Base-by-base conservation (phyloP, 352 stramenopile genomes). In the Globisporangium alternatum region DNA sequence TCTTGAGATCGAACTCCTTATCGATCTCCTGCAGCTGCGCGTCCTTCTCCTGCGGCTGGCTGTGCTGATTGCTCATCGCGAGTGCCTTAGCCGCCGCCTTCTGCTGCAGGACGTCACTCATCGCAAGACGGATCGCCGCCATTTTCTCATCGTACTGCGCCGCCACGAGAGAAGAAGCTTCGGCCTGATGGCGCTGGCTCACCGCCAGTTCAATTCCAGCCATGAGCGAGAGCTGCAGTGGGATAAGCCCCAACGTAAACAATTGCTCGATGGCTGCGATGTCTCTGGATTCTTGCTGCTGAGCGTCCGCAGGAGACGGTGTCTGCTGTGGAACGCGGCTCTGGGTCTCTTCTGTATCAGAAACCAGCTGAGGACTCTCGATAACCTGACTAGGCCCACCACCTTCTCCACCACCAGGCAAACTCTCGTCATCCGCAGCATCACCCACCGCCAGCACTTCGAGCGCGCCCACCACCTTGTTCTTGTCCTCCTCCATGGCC, bases 191-290 rank as follows among this genome's bases (percentile, higher is more conserved):
- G 7, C 82, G 74, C 49, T 70, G 62, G 21, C 67, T 77, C 45
- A 90, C 71, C 5, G 89, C 74, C 28, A 88, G 55, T 56, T 91
- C 80, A 17, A 93, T 70, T 0, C 71, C 82, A 28, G 64, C 70
- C 30, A 91, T 62, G 9, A 91, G 61, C 19, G 81, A 75, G 35
- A 91, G 51, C 33, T 88, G 83, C 1, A 60, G 49, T 8, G 84
- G 79, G 4, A 91, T 57, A 25, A 91, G 60, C 0, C 67, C 69
- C 47, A 77, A 71, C 17, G 68, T 68, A 44, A 93, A 80, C 8
- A 93, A 65, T 33, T 87, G 74, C 44, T 88, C 77, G n/a, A 91
- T 69, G 12, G 80, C 78, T 19, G 61, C 60, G 2, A 86, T 56
- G 43, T 91, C 83, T 6, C 58, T 62, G 33, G 75, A 64, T 67